Evolutionary conservation across 345 rosid genomes (phyloP).

Genomic region (Lepidium africanum): DNA sequence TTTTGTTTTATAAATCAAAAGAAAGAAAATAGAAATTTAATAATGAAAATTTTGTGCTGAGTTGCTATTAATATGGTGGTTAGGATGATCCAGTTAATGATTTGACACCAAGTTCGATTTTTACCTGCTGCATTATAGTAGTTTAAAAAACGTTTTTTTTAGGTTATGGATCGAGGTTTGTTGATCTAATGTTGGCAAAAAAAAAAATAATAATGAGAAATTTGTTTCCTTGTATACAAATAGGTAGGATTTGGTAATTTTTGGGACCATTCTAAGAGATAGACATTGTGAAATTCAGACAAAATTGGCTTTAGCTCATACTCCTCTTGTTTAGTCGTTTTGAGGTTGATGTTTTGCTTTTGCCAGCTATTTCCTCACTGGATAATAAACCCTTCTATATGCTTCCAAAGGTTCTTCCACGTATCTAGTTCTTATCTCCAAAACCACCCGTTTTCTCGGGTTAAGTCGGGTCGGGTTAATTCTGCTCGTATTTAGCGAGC

Average conservation of each 20-base stretch:
- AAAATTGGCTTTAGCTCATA: slow-evolving; percentile 6
- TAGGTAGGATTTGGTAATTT: not conserved
- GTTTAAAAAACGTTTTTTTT: too few species aligned
- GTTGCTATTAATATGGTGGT: too few species aligned
- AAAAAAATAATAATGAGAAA: not conserved
- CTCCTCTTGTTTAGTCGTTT: not conserved
- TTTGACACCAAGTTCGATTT: too few species aligned
- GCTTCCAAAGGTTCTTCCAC: slow-evolving; percentile 20
- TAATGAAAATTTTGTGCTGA: too few species aligned
- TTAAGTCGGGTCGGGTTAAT: not conserved
- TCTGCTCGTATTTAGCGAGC: too few species aligned
- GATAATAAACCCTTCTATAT: not conserved
- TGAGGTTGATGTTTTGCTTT: slow-evolving; percentile 1
- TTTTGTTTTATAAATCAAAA: too few species aligned
- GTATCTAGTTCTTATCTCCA: slow-evolving; percentile 1
- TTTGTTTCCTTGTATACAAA: not conserved
- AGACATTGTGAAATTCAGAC: not conserved
- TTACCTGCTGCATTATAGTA: too few species aligned
- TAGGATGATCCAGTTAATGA: too few species aligned
- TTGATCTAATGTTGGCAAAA: too few species aligned
- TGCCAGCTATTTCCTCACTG: slow-evolving; percentile 16
- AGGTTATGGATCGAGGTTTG: too few species aligned
- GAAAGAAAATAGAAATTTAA: not conserved
- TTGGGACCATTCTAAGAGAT: slow-evolving; percentile 21
- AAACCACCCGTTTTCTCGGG: not conserved